These are phyloP conservation scores for Oryza officinalis DNA, from an alignment of 176 grass and related monocot species.

Conservation along the genomic window DNA sequence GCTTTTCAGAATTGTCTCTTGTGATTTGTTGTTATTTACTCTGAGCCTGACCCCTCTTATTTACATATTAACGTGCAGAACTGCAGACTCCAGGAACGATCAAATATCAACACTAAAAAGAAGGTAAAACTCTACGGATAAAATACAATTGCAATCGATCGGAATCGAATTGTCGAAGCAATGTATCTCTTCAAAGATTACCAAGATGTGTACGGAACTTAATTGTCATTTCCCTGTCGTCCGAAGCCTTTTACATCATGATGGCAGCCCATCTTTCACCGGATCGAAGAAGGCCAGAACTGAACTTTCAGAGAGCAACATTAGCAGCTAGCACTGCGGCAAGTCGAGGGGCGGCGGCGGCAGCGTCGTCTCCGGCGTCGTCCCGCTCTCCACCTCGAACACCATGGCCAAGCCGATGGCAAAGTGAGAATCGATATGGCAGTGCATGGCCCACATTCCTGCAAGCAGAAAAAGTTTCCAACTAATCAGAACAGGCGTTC, in stretches of 20 bases:
- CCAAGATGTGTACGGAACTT: background rate
- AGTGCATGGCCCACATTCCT: conserved; percentile 75
- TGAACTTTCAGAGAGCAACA: background rate
- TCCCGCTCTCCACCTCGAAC: conserved; percentile 62
- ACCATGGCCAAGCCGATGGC: conserved; percentile 49
- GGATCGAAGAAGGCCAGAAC: background rate
- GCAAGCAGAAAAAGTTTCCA: background rate
- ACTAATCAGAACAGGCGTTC: background rate
- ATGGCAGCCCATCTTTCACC: conserved; percentile 5
- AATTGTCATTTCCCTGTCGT: background rate
- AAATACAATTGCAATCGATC: conserved; percentile 24
- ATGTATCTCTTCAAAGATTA: background rate
- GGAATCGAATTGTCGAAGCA: background rate
- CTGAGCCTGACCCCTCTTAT: too few species aligned
- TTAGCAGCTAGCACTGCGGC: conserved; percentile 50
- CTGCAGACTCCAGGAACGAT: background rate
- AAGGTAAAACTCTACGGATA: background rate
- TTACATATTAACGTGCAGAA: background rate
- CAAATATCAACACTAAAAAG: background rate
- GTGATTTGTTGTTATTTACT: background rate
- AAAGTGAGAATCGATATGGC: conserved; percentile 55
- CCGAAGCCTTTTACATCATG: background rate
- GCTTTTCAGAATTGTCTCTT: background rate
- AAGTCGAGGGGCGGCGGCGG: conserved; percentile 54
- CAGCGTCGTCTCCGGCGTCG: conserved; percentile 25